A percentile compares a stretch with the other conserved stretches of the same genome.
Evolutionary conservation across 805 yeast species (phyloP).

Genomic region (Yarrowia sp.): DNA sequence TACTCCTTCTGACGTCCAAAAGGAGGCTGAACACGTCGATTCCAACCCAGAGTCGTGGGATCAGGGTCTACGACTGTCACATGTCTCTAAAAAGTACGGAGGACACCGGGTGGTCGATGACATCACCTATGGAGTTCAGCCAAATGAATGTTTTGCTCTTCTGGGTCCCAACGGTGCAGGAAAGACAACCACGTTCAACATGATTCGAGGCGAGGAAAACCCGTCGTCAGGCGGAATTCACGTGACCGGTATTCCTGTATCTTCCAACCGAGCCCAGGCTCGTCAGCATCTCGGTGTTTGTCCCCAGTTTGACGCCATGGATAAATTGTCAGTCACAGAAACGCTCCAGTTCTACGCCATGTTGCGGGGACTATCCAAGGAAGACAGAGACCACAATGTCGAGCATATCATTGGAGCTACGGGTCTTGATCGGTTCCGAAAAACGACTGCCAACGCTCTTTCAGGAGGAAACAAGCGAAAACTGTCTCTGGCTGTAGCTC

Average conservation of each 20-base stretch:
- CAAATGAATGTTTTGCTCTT: constrained; percentile 50
- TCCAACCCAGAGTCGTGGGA: constrained; percentile 39
- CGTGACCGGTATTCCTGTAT: constrained; percentile 47
- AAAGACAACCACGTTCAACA: constrained; percentile 51
- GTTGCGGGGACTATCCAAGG: constrained; percentile 47
- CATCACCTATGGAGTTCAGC: constrained; percentile 49
- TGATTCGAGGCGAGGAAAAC: constrained; percentile 51
- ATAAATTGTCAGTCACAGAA: constrained; percentile 49
- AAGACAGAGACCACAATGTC: constrained; percentile 45
- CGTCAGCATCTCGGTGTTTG: constrained; percentile 51
- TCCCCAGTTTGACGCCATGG: constrained; percentile 53
- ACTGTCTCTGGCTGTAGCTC: constrained; percentile 50
- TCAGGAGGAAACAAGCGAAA: constrained; percentile 52
- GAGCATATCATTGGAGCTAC: constrained; percentile 49
- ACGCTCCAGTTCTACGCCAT: constrained; percentile 49
- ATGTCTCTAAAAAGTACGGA: constrained; percentile 47
- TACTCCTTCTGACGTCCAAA: constrained; percentile 43
- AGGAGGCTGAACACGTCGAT: constrained; percentile 46
- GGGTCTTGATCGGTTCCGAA: constrained; percentile 48
- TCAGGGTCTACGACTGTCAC: constrained; percentile 47
- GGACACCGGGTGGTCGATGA: constrained; percentile 48
- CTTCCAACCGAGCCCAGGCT: constrained; percentile 46
- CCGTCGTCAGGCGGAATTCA: constrained; percentile 48
- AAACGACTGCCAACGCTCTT: constrained; percentile 48
- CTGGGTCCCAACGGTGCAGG: constrained; percentile 53